phyloP scores from a whole-genome alignment of 2,329 filamentous ascomycete genomes.

The Epichloe gansuensis region DNA sequence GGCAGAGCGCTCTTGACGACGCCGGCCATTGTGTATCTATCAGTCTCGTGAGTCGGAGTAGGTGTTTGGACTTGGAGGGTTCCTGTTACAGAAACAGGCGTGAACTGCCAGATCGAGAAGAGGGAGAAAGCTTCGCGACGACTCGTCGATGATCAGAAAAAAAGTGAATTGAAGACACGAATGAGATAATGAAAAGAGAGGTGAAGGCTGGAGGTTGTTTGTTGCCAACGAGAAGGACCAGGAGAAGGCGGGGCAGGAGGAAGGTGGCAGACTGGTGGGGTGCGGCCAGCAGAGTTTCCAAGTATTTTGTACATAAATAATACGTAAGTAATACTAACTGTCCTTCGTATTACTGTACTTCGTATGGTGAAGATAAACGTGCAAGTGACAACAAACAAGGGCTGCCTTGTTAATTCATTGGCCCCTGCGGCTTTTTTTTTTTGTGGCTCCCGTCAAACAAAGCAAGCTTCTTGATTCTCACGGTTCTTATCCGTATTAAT shows the following conservation, averaged over 20 bases:
- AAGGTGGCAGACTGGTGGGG: not conserved
- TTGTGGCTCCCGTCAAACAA: not conserved
- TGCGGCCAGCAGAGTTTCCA: not conserved
- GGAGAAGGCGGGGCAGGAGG: slow-evolving; percentile 5
- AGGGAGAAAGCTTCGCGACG: not conserved
- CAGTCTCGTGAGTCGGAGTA: not conserved
- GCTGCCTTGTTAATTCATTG: not conserved
- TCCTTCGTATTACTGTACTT: no score
- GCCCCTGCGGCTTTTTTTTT: not conserved
- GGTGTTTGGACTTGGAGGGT: not conserved
- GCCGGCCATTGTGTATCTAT: slow-evolving; percentile 49
- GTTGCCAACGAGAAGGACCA: slow-evolving; percentile 1
- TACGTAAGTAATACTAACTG: no score
- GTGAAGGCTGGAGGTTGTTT: slow-evolving; percentile 4
- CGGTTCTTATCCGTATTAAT: no score
- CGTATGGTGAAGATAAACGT: no score
- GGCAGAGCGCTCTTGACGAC: slow-evolving; percentile 65
- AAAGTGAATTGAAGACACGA: not conserved
- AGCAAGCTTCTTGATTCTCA: not conserved
- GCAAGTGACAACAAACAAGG: not conserved
- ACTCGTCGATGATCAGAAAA: not conserved
- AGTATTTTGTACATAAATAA: not conserved
- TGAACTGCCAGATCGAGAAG: not conserved
- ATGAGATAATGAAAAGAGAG: not conserved
- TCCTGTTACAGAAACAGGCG: not conserved